Base-by-base conservation (phyloP, 2,329 filamentous ascomycete genomes). In the Penicillium sp. region DNA sequence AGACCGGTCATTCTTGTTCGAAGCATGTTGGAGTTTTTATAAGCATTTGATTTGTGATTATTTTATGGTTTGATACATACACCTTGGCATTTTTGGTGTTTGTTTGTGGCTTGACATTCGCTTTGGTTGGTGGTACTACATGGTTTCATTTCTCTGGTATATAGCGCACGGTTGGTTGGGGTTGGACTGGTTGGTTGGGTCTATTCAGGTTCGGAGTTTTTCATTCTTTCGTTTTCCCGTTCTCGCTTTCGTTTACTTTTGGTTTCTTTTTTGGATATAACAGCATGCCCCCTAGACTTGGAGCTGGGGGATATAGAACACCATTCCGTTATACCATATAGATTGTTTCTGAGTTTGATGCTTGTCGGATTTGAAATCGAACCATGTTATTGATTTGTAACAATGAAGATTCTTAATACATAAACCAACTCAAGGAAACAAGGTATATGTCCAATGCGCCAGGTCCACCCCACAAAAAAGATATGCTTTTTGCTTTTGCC, bases 361-460 rank as follows among this genome's bases (percentile, higher is more conserved):
- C 35, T 55, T 60, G 40, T 30, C 48, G 45, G 51, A 61, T 37
- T 37, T 58, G 40, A 52, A 49, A 57, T 37, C 55, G 40, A 52
- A 49, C 55, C 28, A 14, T 37, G 52, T 57, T 53, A 45, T 42
- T 22, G 19, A 16, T 55, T 64, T 63, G 55, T 58, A 42, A 16
- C 28, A 45, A 28, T 28, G 14, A 48, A 28, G 13, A 48, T 28
- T 26, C n/a, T 48, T 48, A 48, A 30, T 26, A 30, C 25, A 30
- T 26, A 61, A 56, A 67, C 22, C 53, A 61, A 53, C 55, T 57
- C 63, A 62, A 65, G 53, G 52, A 66, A 66, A 68, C 62, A 62
- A 68, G 63, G 67, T 68, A 68, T 70, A 70, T 70, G 63, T 68
- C 65, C 66, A 66, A 64, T 66, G 62, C 68, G 68, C 68, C 68